Base-by-base conservation (phyloP, 1,139 yeast species). In the Scheffersomyces illinoinensis region DNA sequence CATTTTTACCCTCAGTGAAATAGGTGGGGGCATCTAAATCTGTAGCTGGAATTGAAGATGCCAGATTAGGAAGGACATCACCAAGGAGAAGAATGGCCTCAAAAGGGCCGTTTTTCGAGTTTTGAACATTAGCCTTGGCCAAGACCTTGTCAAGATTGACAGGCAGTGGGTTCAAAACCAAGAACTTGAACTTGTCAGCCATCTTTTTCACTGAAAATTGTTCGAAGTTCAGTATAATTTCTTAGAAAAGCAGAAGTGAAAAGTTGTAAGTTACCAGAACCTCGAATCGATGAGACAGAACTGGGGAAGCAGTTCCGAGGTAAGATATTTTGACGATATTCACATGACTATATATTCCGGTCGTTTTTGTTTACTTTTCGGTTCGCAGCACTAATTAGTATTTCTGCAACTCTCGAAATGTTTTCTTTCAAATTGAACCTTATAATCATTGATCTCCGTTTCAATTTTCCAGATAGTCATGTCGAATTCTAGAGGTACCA, bases 101-200 rank as follows among this genome's bases (percentile, higher is more conserved):
- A 68, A 89, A 89, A 0, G 91, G 91, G 0, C 92, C 92, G 55
- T 85, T 86, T 64, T 85, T 87, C 21, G 69, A 61, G 64, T 87
- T 76, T 58, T 88, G 81, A 0, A 74, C 57, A 64, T 84, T 84
- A 3, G 87, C 79, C 59, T 86, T 86, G 14, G 68, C 73, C 8
- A 86, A 65, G 0, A 85, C 81, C 53, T 75, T 76, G 1, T 76
- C 77, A 5, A 85, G 59, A 43, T 75, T 72, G 1, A 68, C 68
- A 0, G 79, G 74, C 2, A 76, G 67, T 0, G 89, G 86, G 67
- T 86, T 82, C n/a, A 85, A 71, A 24, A 86, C 81, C 56, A 86
- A 73, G 56, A 79, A 72, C 63, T 78, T 79, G 52, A 71, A 58
- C 54, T 57, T 58, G 39, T 59, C 58, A 21, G 59, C 52, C 62